Conservation (phyloP, 208 protist genomes). For the Perkinsela sp. region DNA sequence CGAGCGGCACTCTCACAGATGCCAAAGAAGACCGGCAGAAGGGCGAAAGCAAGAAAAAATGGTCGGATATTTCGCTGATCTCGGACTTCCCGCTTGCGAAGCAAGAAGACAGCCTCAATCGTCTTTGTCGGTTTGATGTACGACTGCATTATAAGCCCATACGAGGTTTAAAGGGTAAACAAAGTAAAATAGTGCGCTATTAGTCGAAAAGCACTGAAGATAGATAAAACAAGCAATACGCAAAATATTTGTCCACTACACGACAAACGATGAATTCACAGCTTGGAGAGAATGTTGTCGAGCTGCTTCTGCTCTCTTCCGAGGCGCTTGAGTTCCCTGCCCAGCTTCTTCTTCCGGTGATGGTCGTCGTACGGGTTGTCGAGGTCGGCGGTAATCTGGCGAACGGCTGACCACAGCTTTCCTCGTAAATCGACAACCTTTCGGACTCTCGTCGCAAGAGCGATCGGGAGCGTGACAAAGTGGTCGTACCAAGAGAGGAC, state of each 20-base stretch:
- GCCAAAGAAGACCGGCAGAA: background rate
- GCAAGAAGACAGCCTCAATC: background rate
- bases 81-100: background rate
- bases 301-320: background rate
- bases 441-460: conserved; percentile 43
- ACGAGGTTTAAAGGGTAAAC: no score
- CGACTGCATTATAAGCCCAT: background rate
- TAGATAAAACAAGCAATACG: no score
- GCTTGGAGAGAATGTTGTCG: background rate
- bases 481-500: conserved; percentile 61
- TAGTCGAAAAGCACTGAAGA: no score
- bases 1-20: background rate
- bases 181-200: no score
- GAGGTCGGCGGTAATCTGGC: conserved; percentile 52
- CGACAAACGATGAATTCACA: background rate
- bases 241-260: no score
- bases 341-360: background rate
- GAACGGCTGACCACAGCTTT: conserved; percentile 51
- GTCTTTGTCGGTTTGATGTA: background rate
- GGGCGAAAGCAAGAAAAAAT: background rate
- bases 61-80: background rate
- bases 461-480: conserved; percentile 60
- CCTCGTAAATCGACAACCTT: conserved; percentile 37
- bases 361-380: conserved; percentile 9
- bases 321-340: background rate